A percentile compares a stretch with the other conserved stretches of the same genome.
Evolutionary conservation across 1,284 basidiomycete species (phyloP).

Genomic region (Fomes fomentarius): DNA sequence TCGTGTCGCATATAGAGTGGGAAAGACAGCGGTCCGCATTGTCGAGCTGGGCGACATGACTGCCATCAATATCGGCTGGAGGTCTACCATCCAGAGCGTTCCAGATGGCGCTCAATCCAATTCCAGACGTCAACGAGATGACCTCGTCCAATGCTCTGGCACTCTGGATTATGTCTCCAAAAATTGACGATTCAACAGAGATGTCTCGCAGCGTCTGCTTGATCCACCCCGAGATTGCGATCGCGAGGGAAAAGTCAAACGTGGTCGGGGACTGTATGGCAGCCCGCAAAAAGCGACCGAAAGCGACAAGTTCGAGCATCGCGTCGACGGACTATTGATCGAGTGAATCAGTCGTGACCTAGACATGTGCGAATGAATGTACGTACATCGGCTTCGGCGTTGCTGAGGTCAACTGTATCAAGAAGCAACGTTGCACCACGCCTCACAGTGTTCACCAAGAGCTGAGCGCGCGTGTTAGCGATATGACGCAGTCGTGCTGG

Average conservation of each 20-base stretch:
- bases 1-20: not conserved
- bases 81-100: not conserved
- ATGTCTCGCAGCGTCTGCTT: slow-evolving; percentile 2
- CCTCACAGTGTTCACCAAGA: slow-evolving; percentile 8
- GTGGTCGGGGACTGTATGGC: not conserved
- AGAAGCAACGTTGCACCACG: slow-evolving; percentile 7
- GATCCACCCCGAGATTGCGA: slow-evolving; percentile 23
- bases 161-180: slow-evolving; percentile 1
- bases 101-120: slow-evolving; percentile 26
- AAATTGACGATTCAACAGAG: not conserved
- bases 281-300: slow-evolving; percentile 16
- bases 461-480: slow-evolving; percentile 1
- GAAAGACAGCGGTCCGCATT: not conserved
- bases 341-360: not conserved
- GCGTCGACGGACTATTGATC: slow-evolving; percentile 15
- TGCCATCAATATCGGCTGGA: not conserved
- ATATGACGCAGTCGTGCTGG: slow-evolving; percentile 7
- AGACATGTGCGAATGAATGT: not conserved
- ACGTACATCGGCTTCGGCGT: slow-evolving; percentile 4
- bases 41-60: slow-evolving; percentile 6
- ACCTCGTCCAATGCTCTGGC: slow-evolving; percentile 5
- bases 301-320: slow-evolving; percentile 8
- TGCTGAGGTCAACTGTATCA: not conserved
- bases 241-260: slow-evolving; percentile 27
- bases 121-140: slow-evolving; percentile 23